These are phyloP conservation scores for Cerrena zonata DNA, from an alignment of 1,284 basidiomycete species.

Conservation along the genomic window DNA sequence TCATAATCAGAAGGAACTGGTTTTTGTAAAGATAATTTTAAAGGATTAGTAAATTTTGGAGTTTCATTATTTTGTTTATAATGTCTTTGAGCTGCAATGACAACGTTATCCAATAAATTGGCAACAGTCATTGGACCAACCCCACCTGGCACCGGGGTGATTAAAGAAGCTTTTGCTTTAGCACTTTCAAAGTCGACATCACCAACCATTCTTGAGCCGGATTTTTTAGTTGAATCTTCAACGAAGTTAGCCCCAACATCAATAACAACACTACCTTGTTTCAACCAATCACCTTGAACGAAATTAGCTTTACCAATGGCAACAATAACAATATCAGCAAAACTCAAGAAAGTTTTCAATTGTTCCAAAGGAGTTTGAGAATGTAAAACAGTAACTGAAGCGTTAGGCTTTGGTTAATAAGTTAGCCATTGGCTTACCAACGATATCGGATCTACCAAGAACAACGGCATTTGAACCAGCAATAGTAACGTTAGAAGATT, in stretches of 20 bases:
- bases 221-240: constrained; percentile 88
- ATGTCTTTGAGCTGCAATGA: constrained; percentile 76
- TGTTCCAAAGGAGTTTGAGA: constrained; percentile 86
- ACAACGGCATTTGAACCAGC: constrained; percentile 83
- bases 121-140: constrained; percentile 99
- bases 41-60: constrained; percentile 67
- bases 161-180: constrained; percentile 72
- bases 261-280: constrained; percentile 88
- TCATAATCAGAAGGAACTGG: constrained; percentile 95
- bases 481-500: constrained; percentile 74
- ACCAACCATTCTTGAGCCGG: constrained; percentile 91
- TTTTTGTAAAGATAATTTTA: constrained; percentile 72
- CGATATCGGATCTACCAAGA: constrained; percentile 95
- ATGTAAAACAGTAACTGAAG: constrained; percentile 97
- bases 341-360: constrained; percentile 78
- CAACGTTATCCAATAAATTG: constrained; percentile 94
- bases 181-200: constrained; percentile 89
- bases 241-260: constrained; percentile 98
- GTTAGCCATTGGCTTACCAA: constrained; percentile 91
- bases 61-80: constrained; percentile 65
- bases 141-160: constrained; percentile 97
- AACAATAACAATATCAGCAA: constrained; percentile 87
- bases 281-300: constrained; percentile 92
- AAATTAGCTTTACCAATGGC: constrained; percentile 91
- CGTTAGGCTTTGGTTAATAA: constrained; percentile 86